These are phyloP conservation scores for Nitzschia sp. DNA, from an alignment of 108 stramenopile genomes.

Conservation along the genomic window DNA sequence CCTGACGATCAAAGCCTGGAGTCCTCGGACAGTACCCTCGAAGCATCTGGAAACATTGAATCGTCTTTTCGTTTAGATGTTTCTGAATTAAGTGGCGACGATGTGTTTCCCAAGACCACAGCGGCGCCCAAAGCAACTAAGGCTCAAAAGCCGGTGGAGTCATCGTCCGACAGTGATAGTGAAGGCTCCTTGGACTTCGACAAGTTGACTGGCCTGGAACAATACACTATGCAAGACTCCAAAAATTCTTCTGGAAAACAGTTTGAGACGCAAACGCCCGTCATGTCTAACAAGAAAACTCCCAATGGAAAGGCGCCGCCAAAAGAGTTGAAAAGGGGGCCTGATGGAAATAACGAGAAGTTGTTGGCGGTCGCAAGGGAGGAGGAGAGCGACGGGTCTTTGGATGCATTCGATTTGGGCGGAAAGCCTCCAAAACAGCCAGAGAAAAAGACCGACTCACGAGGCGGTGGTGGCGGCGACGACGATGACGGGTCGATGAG, in stretches of 20 bases:
- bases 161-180: conserved; percentile 5
- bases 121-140: not conserved
- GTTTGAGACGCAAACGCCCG: not conserved
- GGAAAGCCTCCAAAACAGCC: not conserved
- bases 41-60: not conserved
- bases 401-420: not conserved
- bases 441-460: not conserved
- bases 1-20: not conserved
- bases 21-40: not conserved
- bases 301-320: not conserved
- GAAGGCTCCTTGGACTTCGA: conserved; percentile 16
- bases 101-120: not conserved
- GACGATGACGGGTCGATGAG: conserved; percentile 1
- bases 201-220: conserved; percentile 19
- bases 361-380: not conserved
- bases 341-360: not conserved
- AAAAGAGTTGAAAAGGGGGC: not conserved
- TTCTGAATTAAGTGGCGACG: not conserved
- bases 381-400: conserved; percentile 6
- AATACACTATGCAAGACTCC: conserved; percentile 15
- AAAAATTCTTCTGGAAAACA: not conserved
- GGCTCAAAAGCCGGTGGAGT: not conserved
- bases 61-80: not conserved
- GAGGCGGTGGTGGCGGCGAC: not conserved
- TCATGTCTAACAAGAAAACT: not conserved